Evolutionary conservation across 257 asterid species (phyloP), one percentile per base, ranked within the genome.

Genomic region (Gentiana macrophylla): DNA sequence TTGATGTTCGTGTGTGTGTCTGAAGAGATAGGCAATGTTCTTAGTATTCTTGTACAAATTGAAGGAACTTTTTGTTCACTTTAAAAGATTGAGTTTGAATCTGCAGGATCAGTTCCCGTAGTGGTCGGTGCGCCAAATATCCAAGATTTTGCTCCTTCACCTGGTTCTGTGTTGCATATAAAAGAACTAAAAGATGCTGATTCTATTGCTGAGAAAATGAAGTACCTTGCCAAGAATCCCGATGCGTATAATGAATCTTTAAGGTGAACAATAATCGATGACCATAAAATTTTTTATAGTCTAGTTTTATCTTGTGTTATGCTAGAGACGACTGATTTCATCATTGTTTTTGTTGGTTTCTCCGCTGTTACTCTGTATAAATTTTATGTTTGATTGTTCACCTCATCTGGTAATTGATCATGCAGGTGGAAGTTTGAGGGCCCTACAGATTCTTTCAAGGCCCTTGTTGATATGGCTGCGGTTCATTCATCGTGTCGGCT

Each of bases 381-480:
- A n/a, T 44, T 37, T 35, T 36, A n/a, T 48, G 49, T 11, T 24
- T 49, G 34, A 61, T 55, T 49, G 11, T 32, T 35, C 46, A 41
- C 32, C 33, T 51, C 8, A 3, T 51, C 56, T 43, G 12, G 1
- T 10, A 5, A 7, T 41, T 15, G 55, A 57, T 49, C 44, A 41
- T 59, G 57, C 60, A 92, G 98, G 84, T 92, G 99, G 99, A 92
- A 92, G 69, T 81, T 68, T 60, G 95, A 88, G 59, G 99, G 97
- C 54, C 98, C 95, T 1, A 81, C 89, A 2, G 94, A 92, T 77
- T 76, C 99, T 62, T 92, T 92, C 77, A 92, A 85, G 83, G 99
- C 97, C 61, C 95, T 92, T n/a, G 73, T 92, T 37, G 99, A 92
- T 67, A 92, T 92, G 99, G 88, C 99, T 53, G 95, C 99, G 52